phyloP scores from a whole-genome alignment of 2,329 filamentous ascomycete species.

The Microdochium trichocladiopsis region DNA sequence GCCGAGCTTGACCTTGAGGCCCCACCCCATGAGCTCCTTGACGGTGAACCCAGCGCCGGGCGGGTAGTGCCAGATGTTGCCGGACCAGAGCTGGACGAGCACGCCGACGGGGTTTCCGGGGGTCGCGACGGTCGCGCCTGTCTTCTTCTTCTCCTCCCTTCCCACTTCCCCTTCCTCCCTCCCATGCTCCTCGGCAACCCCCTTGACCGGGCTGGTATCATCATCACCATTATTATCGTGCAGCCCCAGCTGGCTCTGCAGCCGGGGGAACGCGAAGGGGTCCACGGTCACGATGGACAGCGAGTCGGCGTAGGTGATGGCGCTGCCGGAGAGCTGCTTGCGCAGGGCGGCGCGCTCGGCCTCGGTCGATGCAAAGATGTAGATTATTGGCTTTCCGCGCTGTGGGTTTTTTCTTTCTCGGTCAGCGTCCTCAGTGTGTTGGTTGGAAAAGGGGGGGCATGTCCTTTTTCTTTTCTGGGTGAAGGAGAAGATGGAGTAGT shows the following conservation, averaged over 20 bases:
- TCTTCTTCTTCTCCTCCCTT: neutral
- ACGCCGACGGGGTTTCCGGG: neutral
- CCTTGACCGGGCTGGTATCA: too few relatives aligned
- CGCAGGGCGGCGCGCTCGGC: constrained; percentile 19
- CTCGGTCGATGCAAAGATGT: constrained; percentile 24
- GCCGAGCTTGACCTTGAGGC: neutral
- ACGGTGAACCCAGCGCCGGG: neutral
- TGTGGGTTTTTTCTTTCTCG: constrained; percentile 4
- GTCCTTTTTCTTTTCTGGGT: neutral
- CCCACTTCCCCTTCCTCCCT: neutral
- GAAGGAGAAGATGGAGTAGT: constrained; percentile 17
- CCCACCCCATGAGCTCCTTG: neutral
- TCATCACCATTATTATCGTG: too few relatives aligned
- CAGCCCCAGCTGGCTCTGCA: constrained; percentile 23
- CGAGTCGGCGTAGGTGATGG: constrained; percentile 22
- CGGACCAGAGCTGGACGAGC: neutral
- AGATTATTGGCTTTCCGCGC: constrained; percentile 28
- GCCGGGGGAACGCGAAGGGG: constrained; percentile 25
- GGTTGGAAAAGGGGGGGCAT: too few relatives aligned
- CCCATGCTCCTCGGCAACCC: neutral
- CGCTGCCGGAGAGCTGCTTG: constrained; percentile 19
- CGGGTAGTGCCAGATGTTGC: neutral
- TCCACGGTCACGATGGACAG: constrained; percentile 27
- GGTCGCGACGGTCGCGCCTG: neutral
- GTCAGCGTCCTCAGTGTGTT: too few relatives aligned